Conservation (phyloP, 2,329 filamentous ascomycete species). For the Leptographium lundbergii region DNA sequence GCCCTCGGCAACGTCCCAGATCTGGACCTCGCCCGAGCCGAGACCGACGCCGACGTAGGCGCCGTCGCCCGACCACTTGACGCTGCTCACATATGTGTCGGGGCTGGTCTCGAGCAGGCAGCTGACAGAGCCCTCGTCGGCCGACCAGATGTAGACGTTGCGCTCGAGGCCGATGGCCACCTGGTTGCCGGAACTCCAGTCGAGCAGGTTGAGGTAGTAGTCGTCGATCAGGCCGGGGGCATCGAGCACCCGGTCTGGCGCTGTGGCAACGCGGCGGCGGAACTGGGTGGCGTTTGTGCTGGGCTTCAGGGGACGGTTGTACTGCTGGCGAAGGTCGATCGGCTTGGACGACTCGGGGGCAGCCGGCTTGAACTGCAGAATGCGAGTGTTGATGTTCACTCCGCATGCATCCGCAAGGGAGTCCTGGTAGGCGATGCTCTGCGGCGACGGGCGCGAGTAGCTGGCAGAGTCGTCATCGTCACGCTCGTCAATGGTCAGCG, state of each 20-base stretch:
- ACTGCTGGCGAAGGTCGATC: slow-evolving; percentile 92
- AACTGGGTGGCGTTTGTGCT: slow-evolving; percentile 70
- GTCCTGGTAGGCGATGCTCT: slow-evolving; percentile 42
- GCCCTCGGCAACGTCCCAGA: slow-evolving; percentile 95
- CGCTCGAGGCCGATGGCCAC: slow-evolving; percentile 95
- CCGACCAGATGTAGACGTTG: slow-evolving; percentile 97
- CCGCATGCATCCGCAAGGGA: slow-evolving; percentile 31
- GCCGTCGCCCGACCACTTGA: slow-evolving; percentile 97
- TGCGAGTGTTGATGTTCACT: slow-evolving; percentile 85
- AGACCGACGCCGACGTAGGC: slow-evolving; percentile 94
- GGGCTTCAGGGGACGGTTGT: slow-evolving; percentile 88
- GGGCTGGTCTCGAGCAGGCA: slow-evolving; percentile 76
- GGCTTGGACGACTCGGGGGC: slow-evolving; percentile 97
- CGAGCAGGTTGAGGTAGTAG: slow-evolving; percentile 96
- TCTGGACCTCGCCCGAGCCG: slow-evolving; percentile 91
- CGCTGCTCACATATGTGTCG: slow-evolving; percentile 94
- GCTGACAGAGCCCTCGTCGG: slow-evolving; percentile 79
- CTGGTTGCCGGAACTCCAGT: slow-evolving; percentile 97
- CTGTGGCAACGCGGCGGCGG: slow-evolving; percentile 82
- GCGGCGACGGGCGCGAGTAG: slow-evolving; percentile 71
- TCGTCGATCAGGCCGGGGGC: slow-evolving; percentile 93
- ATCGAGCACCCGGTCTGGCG: slow-evolving; percentile 90
- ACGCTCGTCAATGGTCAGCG: slow-evolving; percentile 61
- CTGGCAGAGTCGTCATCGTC: slow-evolving; percentile 55
- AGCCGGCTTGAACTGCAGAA: slow-evolving; percentile 95